These are phyloP conservation scores for Globisporangium camurandrum DNA, from an alignment of 352 stramenopile genomes.

Conservation along the genomic window DNA sequence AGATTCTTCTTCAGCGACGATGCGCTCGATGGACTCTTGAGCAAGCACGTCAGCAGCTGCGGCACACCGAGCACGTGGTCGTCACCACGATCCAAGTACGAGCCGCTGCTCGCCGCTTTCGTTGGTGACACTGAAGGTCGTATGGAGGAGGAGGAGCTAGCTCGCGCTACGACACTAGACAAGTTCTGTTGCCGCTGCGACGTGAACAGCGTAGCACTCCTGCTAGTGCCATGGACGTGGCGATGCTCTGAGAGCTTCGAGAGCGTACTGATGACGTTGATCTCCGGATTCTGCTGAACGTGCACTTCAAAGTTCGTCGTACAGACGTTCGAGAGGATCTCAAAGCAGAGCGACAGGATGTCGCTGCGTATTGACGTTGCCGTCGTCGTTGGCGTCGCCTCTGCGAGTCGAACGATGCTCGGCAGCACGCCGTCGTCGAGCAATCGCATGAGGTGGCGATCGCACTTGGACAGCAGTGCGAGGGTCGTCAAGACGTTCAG, in stretches of 20 bases:
- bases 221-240: conserved; percentile 6
- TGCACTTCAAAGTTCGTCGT: conserved; percentile 47
- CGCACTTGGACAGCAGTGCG: conserved; percentile 38
- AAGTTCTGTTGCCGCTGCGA: neutral
- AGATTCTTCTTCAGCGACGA: conserved; percentile 58
- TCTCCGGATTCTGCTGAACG: conserved; percentile 23
- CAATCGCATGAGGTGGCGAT: conserved; percentile 26
- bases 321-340: conserved; percentile 68
- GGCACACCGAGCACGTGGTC: conserved; percentile 18
- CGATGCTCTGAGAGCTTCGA: conserved; percentile 59
- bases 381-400: conserved; percentile 14
- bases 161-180: no score
- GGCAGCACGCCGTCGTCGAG: conserved; percentile 47
- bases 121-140: no score
- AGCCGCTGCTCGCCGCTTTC: neutral
- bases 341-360: conserved; percentile 51
- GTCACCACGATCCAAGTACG: conserved; percentile 45
- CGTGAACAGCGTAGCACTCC: neutral
- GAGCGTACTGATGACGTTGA: conserved; percentile 69
- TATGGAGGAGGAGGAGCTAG: no score
- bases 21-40: conserved; percentile 36
- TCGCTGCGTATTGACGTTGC: no score
- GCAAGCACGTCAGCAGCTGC: conserved; percentile 49
- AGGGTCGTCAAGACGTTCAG: conserved; percentile 49
- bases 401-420: conserved; percentile 40